Evolutionary conservation across 2,329 filamentous ascomycete species (phyloP).

Genomic region (Arthrobotrys conoides): DNA sequence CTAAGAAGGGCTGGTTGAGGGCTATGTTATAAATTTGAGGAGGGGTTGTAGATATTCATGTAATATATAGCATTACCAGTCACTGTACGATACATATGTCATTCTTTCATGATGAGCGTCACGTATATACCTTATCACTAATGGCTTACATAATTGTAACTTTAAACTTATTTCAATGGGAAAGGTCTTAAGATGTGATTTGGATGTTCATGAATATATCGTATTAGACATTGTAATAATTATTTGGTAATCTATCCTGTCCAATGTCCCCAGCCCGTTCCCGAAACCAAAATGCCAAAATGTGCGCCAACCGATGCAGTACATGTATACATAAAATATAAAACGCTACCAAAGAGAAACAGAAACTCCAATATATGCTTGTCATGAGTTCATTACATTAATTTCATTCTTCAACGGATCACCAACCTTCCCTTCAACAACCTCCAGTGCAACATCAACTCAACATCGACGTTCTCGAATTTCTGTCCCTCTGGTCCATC

Average conservation of each 20-base stretch:
- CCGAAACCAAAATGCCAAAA: background rate
- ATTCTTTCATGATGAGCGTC: conserved; percentile 1
- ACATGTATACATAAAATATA: background rate
- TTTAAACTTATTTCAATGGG: too few relatives aligned
- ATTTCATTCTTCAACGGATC: conserved; percentile 7
- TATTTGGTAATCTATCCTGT: background rate
- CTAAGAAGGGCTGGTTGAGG: conserved; percentile 55
- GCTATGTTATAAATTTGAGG: conserved; percentile 41
- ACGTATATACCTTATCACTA: background rate
- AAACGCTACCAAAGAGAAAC: conserved; percentile 14
- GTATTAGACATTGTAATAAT: conserved; percentile 10
- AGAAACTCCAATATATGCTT: conserved; percentile 20
- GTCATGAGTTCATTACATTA: conserved; percentile 14
- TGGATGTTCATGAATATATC: conserved; percentile 17
- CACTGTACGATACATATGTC: conserved; percentile 42
- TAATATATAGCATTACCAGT: conserved; percentile 43
- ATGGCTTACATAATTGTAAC: background rate
- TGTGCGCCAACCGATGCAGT: conserved; percentile 10
- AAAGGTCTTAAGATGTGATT: background rate
- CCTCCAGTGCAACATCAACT: conserved; percentile 49
- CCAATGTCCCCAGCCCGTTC: background rate
- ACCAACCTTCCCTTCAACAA: conserved; percentile 46
- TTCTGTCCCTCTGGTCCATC: conserved; percentile 16
- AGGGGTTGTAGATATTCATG: conserved; percentile 14
- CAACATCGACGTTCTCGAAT: conserved; percentile 41